Evolutionary conservation across 179 eudicot genomes (phyloP).

Genomic region (Beta lomatogona): DNA sequence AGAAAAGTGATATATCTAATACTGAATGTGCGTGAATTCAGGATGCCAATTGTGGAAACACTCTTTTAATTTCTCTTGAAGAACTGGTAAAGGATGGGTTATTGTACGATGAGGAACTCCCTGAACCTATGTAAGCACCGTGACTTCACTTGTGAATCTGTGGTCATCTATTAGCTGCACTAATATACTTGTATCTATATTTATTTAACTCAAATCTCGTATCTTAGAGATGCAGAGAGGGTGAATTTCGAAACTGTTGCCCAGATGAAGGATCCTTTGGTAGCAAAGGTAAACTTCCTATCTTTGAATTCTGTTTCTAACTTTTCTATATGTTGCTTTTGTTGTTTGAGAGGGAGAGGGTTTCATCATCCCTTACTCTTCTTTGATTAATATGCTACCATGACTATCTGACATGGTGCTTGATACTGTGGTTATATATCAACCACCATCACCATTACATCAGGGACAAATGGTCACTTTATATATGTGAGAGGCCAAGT

Average conservation of each 20-base stretch:
- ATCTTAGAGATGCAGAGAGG: constrained; percentile 61
- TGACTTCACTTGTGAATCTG: not conserved
- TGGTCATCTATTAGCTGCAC: not conserved
- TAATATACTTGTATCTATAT: not conserved
- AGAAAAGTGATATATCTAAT: not conserved
- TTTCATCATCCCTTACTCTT: not conserved
- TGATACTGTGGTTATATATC: not conserved
- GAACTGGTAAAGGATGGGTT: constrained; percentile 97
- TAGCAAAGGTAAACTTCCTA: constrained; percentile 51
- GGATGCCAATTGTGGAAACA: constrained; percentile 99
- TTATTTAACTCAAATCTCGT: not conserved
- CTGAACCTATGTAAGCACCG: constrained; percentile 66
- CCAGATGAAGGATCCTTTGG: constrained; percentile 79
- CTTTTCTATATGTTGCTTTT: not conserved
- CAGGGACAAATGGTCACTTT: not conserved
- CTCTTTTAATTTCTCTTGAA: constrained; percentile 92
- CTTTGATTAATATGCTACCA: not conserved
- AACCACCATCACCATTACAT: not conserved
- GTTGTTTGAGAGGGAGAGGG: not conserved
- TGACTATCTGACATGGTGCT: not conserved
- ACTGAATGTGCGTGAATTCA: constrained; percentile 21
- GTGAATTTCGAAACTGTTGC: constrained; percentile 66
- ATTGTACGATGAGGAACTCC: constrained; percentile 75
- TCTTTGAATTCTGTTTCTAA: not conserved
- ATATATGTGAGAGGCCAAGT: not conserved